Percentiles rank a stretch among this genome's conserved stretches.
Evolutionary conservation across 2,329 filamentous ascomycete species (phyloP).

Genomic region (Thelonectria discophora): DNA sequence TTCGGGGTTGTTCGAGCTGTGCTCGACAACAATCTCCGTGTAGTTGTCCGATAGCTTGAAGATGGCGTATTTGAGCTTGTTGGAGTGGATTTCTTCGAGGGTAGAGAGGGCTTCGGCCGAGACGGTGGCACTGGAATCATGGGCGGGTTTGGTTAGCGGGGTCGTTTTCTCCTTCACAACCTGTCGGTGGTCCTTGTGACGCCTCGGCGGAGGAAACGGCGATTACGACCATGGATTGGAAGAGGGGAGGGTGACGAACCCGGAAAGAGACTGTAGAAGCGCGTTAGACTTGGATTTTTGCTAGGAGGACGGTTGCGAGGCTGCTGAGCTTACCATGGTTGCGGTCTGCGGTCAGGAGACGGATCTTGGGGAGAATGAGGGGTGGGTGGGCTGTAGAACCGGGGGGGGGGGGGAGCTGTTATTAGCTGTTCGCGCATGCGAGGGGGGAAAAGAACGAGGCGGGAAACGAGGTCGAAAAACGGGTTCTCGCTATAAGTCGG

Average conservation of each 20-base stretch:
- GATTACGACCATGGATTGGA: conserved; percentile 14
- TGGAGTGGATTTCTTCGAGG: conserved; percentile 85
- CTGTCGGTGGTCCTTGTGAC: neutral
- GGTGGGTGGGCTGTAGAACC: conserved; percentile 34
- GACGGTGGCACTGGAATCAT: conserved; percentile 70
- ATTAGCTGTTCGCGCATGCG: conserved; percentile 38
- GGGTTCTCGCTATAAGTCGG: neutral
- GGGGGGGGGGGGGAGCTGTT: conserved; percentile 27
- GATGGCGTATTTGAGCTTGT: conserved; percentile 86
- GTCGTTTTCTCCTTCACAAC: conserved; percentile 20
- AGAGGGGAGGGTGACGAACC: conserved; percentile 53
- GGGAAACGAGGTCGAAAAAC: conserved; percentile 1
- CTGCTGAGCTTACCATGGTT: conserved; percentile 51
- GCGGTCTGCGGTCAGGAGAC: conserved; percentile 47
- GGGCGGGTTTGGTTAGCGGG: conserved; percentile 37
- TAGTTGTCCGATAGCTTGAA: conserved; percentile 87
- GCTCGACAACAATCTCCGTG: conserved; percentile 84
- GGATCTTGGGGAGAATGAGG: conserved; percentile 38
- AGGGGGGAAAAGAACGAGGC: neutral
- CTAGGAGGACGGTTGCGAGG: conserved; percentile 10
- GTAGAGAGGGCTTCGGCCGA: conserved; percentile 73
- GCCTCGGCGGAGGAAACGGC: conserved; percentile 20
- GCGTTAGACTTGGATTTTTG: conserved; percentile 29
- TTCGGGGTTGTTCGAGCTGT: conserved; percentile 71
- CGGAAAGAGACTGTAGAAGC: conserved; percentile 69